Conservation (phyloP, 495 filamentous ascomycete genomes). For the Tuber melanosporum region DNA sequence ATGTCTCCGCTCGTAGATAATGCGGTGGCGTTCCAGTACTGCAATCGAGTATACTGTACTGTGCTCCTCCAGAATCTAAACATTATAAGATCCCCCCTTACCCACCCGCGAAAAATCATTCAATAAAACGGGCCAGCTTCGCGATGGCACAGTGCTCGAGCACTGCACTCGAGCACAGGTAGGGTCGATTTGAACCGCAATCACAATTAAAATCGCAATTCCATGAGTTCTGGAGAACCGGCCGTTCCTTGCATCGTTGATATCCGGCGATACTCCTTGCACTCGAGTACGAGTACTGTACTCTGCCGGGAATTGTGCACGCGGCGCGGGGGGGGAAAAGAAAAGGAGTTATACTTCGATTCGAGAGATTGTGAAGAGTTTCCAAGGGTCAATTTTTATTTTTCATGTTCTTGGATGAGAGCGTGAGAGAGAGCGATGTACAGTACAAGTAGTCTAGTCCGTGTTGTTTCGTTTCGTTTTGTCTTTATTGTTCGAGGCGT, state of each 20-base stretch:
- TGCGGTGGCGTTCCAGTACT: too few relatives aligned
- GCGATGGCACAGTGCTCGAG: too few relatives aligned
- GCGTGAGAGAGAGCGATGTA: not conserved
- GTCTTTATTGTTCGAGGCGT: not conserved
- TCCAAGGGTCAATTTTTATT: not conserved
- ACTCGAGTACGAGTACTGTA: not conserved
- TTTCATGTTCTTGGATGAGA: not conserved
- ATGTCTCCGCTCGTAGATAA: too few relatives aligned
- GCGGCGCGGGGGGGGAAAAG: not conserved
- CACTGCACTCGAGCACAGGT: too few relatives aligned
- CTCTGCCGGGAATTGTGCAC: not conserved
- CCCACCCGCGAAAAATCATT: not conserved
- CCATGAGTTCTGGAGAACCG: not conserved
- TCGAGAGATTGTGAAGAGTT: not conserved
- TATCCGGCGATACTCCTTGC: not conserved
- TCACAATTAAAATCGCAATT: not conserved
- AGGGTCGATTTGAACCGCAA: not conserved
- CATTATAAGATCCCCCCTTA: not conserved
- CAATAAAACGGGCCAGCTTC: not conserved
- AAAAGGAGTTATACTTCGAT: not conserved
- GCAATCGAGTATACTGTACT: too few relatives aligned
- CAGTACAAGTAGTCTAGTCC: not conserved
- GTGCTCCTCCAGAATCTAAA: not conserved
- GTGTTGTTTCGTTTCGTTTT: not conserved
- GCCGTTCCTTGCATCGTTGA: not conserved